A percentile compares a stretch with the other conserved stretches of the same genome.
These are phyloP conservation scores for Cetraspora pellucida DNA, from an alignment of 192 early-diverging fungal genomes.

Conservation along the genomic window DNA sequence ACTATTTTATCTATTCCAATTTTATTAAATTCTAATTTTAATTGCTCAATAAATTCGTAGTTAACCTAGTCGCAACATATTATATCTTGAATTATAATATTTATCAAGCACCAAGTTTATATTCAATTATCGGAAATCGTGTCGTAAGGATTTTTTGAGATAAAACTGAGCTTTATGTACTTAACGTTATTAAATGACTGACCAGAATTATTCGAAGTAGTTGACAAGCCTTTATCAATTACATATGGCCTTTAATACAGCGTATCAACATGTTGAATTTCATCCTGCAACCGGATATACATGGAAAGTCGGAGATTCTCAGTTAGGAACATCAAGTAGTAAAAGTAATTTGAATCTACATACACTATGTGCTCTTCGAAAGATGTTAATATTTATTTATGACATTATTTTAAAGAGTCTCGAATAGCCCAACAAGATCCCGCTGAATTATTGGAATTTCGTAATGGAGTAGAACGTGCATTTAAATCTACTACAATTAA, in stretches of 20 bases:
- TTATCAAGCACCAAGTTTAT: constrained; percentile 72
- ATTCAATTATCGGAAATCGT: constrained; percentile 68
- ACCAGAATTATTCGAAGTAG: constrained; percentile 31
- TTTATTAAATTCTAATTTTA: neutral
- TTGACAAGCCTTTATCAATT: constrained; percentile 55
- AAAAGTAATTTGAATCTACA: neutral
- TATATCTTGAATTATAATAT: constrained; percentile 74
- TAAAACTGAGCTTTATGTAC: neutral
- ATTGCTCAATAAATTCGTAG: constrained; percentile 34
- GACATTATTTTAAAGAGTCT: neutral
- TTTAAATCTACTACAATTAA: neutral
- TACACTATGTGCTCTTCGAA: neutral
- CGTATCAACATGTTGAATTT: constrained; percentile 55
- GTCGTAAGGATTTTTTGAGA: constrained; percentile 50
- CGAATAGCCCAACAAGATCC: constrained; percentile 17
- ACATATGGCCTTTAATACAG: constrained; percentile 60
- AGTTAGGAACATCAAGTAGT: neutral
- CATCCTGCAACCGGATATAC: constrained; percentile 62
- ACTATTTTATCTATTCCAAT: neutral
- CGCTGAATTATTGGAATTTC: constrained; percentile 19
- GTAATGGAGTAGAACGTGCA: neutral
- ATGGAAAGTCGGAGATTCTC: constrained; percentile 45
- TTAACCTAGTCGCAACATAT: constrained; percentile 61
- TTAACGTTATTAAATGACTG: neutral
- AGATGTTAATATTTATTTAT: neutral